Evolutionary conservation across 139 green algal species (phyloP).

Genomic region (Micractinium conductrix): DNA sequence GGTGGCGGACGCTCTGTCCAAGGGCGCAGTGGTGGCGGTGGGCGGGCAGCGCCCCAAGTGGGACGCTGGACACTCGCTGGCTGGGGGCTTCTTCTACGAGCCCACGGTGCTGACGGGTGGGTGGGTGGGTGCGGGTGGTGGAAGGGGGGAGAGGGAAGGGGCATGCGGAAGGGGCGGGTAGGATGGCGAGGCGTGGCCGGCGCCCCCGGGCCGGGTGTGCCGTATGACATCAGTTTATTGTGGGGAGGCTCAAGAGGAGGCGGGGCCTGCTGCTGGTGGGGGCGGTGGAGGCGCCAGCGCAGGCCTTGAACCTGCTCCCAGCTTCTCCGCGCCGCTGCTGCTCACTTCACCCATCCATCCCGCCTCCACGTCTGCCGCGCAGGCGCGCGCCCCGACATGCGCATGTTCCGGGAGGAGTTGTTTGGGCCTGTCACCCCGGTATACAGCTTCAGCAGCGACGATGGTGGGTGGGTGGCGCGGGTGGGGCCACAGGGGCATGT

Average conservation of each 20-base stretch:
- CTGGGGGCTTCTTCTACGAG: slow-evolving; percentile 80
- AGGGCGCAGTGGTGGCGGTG: slow-evolving; percentile 73
- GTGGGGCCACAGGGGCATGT: too few species aligned
- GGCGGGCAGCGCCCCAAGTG: slow-evolving; percentile 67
- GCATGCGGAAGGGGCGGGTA: too few species aligned
- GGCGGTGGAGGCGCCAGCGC: too few species aligned
- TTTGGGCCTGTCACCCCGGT: slow-evolving; percentile 93
- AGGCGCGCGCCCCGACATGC: slow-evolving; percentile 53
- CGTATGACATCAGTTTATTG: too few species aligned
- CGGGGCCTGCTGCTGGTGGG: too few species aligned
- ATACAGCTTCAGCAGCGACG: slow-evolving; percentile 71
- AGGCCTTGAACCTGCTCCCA: too few species aligned
- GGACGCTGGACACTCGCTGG: slow-evolving; percentile 41
- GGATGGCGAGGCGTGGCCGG: too few species aligned
- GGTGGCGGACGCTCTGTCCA: slow-evolving; percentile 87
- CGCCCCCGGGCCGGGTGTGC: too few species aligned
- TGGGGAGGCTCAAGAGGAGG: too few species aligned
- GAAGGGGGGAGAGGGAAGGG: too few species aligned
- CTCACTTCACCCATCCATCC: background rate
- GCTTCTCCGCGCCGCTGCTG: background rate
- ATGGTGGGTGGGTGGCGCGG: too few species aligned
- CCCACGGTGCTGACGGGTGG: slow-evolving; percentile 82
- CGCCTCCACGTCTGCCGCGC: background rate
- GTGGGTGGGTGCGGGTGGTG: too few species aligned
- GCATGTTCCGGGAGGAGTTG: slow-evolving; percentile 89